A percentile compares a stretch with the other conserved stretches of the same genome.
These are phyloP conservation scores for Claviceps humidiphila DNA, from an alignment of 2,329 filamentous ascomycete species.

Conservation along the genomic window DNA sequence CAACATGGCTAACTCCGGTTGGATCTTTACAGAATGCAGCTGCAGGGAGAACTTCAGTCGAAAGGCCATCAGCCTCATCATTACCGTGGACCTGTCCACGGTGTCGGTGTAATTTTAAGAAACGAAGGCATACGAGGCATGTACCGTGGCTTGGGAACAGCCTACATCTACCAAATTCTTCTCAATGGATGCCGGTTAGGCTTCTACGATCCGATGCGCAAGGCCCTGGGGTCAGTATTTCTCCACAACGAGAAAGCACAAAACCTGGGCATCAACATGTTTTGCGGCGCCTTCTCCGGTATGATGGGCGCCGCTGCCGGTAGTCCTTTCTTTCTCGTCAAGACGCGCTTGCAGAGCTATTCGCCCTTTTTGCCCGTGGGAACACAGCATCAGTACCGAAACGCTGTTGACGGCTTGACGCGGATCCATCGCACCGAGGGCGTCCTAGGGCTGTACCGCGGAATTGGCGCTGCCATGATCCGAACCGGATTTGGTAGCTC, in stretches of 20 bases:
- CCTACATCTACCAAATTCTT: slow-evolving; percentile 91
- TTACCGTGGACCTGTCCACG: slow-evolving; percentile 86
- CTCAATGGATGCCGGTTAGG: slow-evolving; percentile 93
- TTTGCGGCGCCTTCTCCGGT: slow-evolving; percentile 78
- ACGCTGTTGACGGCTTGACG: slow-evolving; percentile 68
- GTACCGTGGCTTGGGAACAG: slow-evolving; percentile 78
- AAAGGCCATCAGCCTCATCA: slow-evolving; percentile 75
- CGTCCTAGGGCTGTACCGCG: slow-evolving; percentile 70
- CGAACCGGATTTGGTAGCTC: slow-evolving; percentile 91
- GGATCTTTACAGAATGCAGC: slow-evolving; percentile 54
- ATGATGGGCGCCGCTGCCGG: slow-evolving; percentile 86
- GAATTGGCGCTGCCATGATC: slow-evolving; percentile 87
- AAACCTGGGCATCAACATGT: slow-evolving; percentile 82
- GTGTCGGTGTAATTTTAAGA: slow-evolving; percentile 74
- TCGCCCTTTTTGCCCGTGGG: slow-evolving; percentile 87
- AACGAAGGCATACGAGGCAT: slow-evolving; percentile 82
- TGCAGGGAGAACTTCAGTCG: slow-evolving; percentile 87
- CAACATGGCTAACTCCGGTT: not conserved
- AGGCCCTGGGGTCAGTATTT: slow-evolving; percentile 52
- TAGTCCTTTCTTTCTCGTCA: slow-evolving; percentile 94
- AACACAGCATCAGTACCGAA: slow-evolving; percentile 88
- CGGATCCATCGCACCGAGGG: slow-evolving; percentile 73
- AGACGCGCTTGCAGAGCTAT: slow-evolving; percentile 88
- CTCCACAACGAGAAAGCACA: slow-evolving; percentile 64
- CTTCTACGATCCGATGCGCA: slow-evolving; percentile 92